Conservation (phyloP, 805 yeast genomes). For the Candida vartiovaarae region DNA sequence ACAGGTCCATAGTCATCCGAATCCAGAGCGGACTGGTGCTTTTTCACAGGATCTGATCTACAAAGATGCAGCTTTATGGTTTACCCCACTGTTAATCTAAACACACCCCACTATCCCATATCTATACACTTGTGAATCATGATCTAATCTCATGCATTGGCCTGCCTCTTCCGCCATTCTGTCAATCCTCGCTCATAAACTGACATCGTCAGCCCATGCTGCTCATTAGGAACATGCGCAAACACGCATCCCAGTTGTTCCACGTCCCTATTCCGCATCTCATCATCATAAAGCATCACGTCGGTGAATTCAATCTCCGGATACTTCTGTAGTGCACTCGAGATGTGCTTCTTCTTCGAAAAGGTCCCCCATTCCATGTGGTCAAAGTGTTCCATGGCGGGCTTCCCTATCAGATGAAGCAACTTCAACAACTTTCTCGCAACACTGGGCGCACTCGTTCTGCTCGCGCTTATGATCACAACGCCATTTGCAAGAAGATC, state of each 20-base stretch:
- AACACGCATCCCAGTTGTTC: conserved; percentile 64
- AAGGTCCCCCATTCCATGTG: conserved; percentile 66
- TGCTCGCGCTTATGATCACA: conserved; percentile 60
- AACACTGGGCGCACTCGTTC: conserved; percentile 75
- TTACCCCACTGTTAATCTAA: too few species aligned
- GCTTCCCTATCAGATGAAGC: conserved; percentile 45
- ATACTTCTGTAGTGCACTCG: conserved; percentile 47
- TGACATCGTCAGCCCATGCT: conserved; percentile 6
- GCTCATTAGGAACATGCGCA: conserved; percentile 51
- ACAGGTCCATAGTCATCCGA: too few species aligned
- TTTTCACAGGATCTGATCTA: too few species aligned
- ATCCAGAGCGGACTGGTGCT: too few species aligned
- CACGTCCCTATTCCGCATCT: conserved; percentile 70
- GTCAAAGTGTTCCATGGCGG: conserved; percentile 47
- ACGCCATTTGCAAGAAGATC: conserved; percentile 44
- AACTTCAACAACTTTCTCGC: conserved; percentile 56
- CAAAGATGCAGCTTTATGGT: too few species aligned
- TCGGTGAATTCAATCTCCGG: conserved; percentile 39
- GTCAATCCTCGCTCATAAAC: conserved; percentile 10
- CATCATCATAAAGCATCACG: conserved; percentile 66
- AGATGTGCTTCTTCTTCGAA: conserved; percentile 45
- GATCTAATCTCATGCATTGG: too few species aligned
- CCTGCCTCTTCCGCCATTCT: conserved; percentile 2
- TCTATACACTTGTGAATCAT: too few species aligned
- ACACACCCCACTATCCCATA: neutral